phyloP scores from a whole-genome alignment of 257 asterid genomes.

The Gentiana straminea region DNA sequence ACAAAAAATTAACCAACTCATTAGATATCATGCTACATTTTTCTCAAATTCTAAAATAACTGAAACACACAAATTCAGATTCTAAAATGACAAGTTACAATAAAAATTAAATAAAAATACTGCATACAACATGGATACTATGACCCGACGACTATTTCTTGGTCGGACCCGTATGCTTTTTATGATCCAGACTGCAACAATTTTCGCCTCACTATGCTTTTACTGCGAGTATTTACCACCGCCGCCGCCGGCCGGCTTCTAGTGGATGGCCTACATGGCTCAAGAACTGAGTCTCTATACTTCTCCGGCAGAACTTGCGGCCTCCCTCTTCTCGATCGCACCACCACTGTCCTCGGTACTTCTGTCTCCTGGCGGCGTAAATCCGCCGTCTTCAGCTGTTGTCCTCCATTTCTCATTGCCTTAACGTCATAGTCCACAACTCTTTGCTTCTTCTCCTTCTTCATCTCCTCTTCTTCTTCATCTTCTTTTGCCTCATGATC shows the following conservation, averaged over 20 bases:
- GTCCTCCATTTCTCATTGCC: constrained; percentile 1
- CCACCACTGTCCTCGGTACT: constrained; percentile 12
- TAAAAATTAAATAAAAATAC: too few species aligned
- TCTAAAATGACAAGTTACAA: too few species aligned
- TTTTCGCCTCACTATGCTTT: constrained; percentile 16
- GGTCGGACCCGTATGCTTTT: too few species aligned
- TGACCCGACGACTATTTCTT: too few species aligned
- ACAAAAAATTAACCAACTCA: too few species aligned
- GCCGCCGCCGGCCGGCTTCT: constrained; percentile 14
- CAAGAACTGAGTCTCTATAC: constrained; percentile 21
- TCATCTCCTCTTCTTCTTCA: not conserved
- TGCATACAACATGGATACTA: too few species aligned
- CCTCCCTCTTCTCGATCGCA: constrained; percentile 20
- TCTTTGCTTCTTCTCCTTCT: not conserved
- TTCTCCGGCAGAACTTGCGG: constrained; percentile 15
- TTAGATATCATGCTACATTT: too few species aligned
- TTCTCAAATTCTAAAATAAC: too few species aligned
- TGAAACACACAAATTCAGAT: too few species aligned
- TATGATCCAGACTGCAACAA: too few species aligned
- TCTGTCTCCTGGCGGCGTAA: not conserved
- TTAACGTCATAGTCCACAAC: not conserved
- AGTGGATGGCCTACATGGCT: constrained; percentile 28
- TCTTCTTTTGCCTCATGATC: constrained; percentile 11
- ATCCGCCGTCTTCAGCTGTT: constrained; percentile 9
- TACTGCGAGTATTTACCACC: not conserved